These are phyloP conservation scores for Melampsora americana DNA, from an alignment of 1,284 basidiomycete species.

Conservation along the genomic window DNA sequence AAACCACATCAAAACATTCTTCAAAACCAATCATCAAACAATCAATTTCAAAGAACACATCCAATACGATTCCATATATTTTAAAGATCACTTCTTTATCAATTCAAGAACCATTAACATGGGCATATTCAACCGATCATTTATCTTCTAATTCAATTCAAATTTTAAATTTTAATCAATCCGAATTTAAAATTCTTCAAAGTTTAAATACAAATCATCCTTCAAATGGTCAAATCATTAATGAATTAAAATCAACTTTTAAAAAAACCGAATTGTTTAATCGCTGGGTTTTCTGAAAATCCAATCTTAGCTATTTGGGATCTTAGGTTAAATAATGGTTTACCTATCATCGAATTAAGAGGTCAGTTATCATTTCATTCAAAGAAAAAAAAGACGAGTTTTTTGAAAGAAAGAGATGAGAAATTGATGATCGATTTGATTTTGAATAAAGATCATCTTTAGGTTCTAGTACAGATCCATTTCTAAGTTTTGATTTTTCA, in stretches of 20 bases:
- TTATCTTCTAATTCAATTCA: neutral
- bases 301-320: constrained; percentile 8
- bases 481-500: constrained; percentile 5
- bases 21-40: no score
- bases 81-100: constrained; percentile 8
- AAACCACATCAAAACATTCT: no score
- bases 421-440: neutral
- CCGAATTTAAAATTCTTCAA: neutral
- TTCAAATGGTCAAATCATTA: neutral
- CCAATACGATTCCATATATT: neutral
- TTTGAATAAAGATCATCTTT: neutral
- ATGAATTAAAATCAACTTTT: neutral
- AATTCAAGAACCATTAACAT: neutral
- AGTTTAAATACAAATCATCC: neutral
- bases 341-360: neutral
- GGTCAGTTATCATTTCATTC: neutral
- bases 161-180: neutral
- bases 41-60: no score
- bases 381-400: no score
- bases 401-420: no score
- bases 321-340: neutral
- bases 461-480: neutral
- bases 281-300: neutral
- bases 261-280: neutral
- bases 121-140: constrained; percentile 2